These are phyloP conservation scores for Talaromyces thailandensis DNA, from an alignment of 495 filamentous ascomycete genomes.

Conservation along the genomic window DNA sequence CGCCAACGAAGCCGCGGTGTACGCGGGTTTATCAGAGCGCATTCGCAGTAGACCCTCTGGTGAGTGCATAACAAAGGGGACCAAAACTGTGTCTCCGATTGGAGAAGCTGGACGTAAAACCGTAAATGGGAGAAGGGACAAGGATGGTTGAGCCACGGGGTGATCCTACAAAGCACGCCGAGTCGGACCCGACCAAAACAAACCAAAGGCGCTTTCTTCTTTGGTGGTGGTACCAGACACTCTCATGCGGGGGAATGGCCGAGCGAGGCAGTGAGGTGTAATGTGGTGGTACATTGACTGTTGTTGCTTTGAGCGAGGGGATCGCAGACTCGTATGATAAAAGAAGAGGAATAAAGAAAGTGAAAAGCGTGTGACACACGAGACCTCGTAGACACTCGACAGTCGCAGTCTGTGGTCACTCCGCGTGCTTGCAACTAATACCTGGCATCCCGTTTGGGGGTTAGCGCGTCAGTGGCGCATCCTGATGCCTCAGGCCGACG, in stretches of 20 bases:
- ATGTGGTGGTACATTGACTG: not conserved
- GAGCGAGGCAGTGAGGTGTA: not conserved
- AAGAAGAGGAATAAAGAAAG: not conserved
- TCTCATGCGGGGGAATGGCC: not conserved
- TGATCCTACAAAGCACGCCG: not conserved
- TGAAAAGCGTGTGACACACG: not conserved
- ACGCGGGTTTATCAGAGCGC: conserved; percentile 12
- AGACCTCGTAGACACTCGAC: not conserved
- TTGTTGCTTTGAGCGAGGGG: not conserved
- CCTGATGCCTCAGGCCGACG: not conserved
- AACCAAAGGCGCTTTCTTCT: not conserved
- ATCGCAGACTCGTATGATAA: not conserved
- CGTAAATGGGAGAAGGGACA: not conserved
- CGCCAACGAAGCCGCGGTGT: conserved; percentile 25
- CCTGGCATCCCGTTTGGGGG: not conserved
- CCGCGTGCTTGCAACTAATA: too few species aligned
- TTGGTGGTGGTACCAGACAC: not conserved
- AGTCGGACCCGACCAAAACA: not conserved
- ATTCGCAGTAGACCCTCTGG: not conserved
- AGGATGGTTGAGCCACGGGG: not conserved
- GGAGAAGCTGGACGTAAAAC: not conserved
- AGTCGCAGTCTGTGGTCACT: too few species aligned
- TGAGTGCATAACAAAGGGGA: not conserved
- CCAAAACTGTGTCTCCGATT: not conserved
- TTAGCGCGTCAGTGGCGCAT: not conserved